Percentiles rank a stretch among this genome's conserved stretches.
phyloP scores from a whole-genome alignment of 768 basidiomycete genomes.

The Lentinula aciculospora region DNA sequence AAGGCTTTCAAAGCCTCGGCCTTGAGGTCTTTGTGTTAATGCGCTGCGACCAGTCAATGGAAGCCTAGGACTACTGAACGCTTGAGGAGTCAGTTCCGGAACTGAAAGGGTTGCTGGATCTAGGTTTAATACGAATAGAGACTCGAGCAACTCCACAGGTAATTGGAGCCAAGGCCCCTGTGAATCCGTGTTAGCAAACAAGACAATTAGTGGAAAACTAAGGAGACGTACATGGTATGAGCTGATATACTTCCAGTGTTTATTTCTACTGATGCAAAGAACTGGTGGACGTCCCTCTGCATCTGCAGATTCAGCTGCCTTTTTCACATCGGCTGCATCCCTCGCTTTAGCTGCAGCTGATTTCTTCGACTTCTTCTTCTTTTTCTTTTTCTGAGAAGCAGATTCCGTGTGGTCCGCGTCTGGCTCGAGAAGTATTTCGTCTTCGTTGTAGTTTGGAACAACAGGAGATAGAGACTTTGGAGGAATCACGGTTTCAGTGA shows the following conservation, averaged over 20 bases:
- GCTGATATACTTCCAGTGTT: slow-evolving; percentile 92
- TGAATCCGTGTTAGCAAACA: not conserved
- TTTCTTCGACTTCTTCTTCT: slow-evolving; percentile 61
- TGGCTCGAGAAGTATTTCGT: not conserved
- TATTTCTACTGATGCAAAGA: slow-evolving; percentile 86
- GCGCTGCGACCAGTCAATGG: not conserved
- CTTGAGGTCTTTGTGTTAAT: slow-evolving; percentile 27
- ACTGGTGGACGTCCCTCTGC: slow-evolving; percentile 53
- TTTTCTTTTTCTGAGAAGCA: slow-evolving; percentile 56
- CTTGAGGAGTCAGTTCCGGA: slow-evolving; percentile 26
- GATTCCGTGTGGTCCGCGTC: not conserved
- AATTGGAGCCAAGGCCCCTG: slow-evolving; percentile 93
- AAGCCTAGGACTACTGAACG: slow-evolving; percentile 11
- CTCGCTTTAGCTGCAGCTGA: slow-evolving; percentile 39
- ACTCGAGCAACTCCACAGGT: slow-evolving; percentile 80
- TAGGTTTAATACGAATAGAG: slow-evolving; percentile 70
- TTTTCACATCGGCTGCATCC: slow-evolving; percentile 22
- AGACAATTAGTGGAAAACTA: not conserved
- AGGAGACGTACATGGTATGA: slow-evolving; percentile 71
- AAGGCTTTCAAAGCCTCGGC: slow-evolving; percentile 39
- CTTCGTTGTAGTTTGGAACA: not conserved
- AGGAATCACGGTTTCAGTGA: not conserved
- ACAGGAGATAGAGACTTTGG: not conserved
- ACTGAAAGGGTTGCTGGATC: slow-evolving; percentile 61
- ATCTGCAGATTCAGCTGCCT: slow-evolving; percentile 23